phyloP scores from a whole-genome alignment of 495 filamentous ascomycete genomes.

The Penicillium canariense region DNA sequence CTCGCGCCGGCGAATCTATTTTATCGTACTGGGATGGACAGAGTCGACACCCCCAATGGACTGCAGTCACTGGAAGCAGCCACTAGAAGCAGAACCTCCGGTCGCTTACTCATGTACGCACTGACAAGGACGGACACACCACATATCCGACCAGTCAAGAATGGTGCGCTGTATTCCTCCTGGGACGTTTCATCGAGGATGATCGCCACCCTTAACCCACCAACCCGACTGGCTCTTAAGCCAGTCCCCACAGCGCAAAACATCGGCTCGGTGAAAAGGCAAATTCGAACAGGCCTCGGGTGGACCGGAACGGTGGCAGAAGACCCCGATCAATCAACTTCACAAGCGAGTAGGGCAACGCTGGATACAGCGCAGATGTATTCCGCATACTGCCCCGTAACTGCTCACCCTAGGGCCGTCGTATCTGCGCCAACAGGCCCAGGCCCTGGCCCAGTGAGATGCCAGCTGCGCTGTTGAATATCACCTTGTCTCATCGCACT shows the following conservation, averaged over 20 bases:
- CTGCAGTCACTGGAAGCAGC: neutral
- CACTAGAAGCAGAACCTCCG: no score
- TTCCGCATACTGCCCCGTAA: neutral
- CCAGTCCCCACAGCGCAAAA: neutral
- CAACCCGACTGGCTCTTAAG: neutral
- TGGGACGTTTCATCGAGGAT: neutral
- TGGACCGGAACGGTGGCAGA: neutral
- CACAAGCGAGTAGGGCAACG: neutral
- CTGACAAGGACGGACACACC: no score
- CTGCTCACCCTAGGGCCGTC: neutral
- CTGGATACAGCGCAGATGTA: slow-evolving; percentile 1
- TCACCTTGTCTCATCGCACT: neutral
- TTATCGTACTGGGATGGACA: no score
- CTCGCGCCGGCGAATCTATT: no score
- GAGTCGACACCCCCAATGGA: neutral
- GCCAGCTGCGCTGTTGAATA: neutral
- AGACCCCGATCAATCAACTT: neutral
- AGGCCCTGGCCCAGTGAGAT: neutral
- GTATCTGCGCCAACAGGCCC: neutral
- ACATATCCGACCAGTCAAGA: neutral
- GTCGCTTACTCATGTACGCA: no score
- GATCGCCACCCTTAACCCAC: slow-evolving; percentile 1
- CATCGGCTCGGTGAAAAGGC: neutral
- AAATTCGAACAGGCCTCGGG: neutral
- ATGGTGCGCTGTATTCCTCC: neutral